Evolutionary conservation across 2,329 filamentous ascomycete genomes (phyloP), one percentile per base, ranked within the genome.

Genomic region (Cercospora zeae-maydis): DNA sequence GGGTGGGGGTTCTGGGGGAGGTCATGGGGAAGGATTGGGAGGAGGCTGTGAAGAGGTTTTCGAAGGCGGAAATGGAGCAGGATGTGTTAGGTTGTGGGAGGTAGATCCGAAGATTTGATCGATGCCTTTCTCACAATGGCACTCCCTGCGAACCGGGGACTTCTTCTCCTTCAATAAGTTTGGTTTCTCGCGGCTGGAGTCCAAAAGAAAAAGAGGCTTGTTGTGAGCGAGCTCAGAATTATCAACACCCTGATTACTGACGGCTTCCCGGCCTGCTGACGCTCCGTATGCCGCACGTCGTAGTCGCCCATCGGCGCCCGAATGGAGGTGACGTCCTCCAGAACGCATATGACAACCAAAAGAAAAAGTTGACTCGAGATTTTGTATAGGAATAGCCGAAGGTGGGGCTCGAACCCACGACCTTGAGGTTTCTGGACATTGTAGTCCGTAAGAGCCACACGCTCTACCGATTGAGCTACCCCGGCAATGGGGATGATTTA

Each of bases 401-500:
- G 67, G 67, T 63, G 67, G 65, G 67, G 67, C 67, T 68, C 63
- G 65, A 67, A 69, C 67, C 65, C 67, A 63, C 67, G 67, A 67
- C 65, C 67, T 69, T 67, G 65, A 67, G 67, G 65, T 69, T 58
- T 49, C 58, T 62, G 37, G 31, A 47, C 49, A 30, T 36, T 7
- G 9, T 34, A 8, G 34, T 53, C 53, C 27, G 42, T 68, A 69
- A 70, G 66, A 70, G 68, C 68, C 68, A 70, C 66, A 70, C 78
- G 78, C 78, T 80, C 78, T 80, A 77, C 78, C 79, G 77, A 81
- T 81, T 81, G 79, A 81, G 79, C 78, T 80, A 80, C 77, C 78
- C 78, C 74, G 78, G 78, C 78, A 68, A 39, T 13, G 58, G 31
- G 52, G 36, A 27, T 55, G 42, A 27, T 53, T 53, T 31, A 19